A percentile compares a stretch with the other conserved stretches of the same genome.
Evolutionary conservation across 495 filamentous ascomycete genomes (phyloP).

Genomic region (Neurospora sp.): DNA sequence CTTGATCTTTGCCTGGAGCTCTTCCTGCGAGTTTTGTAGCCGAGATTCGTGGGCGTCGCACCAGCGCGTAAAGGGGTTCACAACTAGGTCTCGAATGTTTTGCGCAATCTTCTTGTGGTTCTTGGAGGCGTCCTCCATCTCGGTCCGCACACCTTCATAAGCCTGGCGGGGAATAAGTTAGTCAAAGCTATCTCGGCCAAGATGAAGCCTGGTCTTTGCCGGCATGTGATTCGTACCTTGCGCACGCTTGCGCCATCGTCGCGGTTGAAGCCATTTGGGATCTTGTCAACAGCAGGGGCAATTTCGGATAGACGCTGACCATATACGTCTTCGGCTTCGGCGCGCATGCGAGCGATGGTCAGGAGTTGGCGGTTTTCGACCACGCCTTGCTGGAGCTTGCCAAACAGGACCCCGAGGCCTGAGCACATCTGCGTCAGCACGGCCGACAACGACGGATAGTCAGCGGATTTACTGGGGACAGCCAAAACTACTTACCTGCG

Average conservation of each 20-base stretch:
- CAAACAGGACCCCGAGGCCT: constrained; percentile 92
- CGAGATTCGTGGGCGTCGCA: constrained; percentile 87
- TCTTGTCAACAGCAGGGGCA: constrained; percentile 67
- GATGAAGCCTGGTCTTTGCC: neutral
- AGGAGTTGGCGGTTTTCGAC: constrained; percentile 92
- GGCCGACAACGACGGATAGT: constrained; percentile 3
- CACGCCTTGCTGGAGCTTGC: constrained; percentile 91
- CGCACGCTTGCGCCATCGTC: constrained; percentile 94
- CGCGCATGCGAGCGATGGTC: constrained; percentile 84
- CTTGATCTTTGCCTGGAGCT: constrained; percentile 81
- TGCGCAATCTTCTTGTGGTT: constrained; percentile 91
- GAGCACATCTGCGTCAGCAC: constrained; percentile 9
- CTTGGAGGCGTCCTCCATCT: constrained; percentile 86
- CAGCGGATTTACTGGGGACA: neutral
- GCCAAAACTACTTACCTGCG: constrained; percentile 46
- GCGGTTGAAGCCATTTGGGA: constrained; percentile 74
- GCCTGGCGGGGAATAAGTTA: constrained; percentile 43
- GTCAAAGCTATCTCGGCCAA: constrained; percentile 8
- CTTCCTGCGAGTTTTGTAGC: constrained; percentile 87
- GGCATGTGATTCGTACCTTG: constrained; percentile 51
- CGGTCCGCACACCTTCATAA: constrained; percentile 86
- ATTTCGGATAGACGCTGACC: constrained; percentile 74
- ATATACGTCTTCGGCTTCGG: constrained; percentile 90
- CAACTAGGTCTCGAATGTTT: constrained; percentile 91
- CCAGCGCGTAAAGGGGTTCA: constrained; percentile 89